Percentiles rank a stretch among this genome's conserved stretches.
Evolutionary conservation across 805 yeast species (phyloP).

Genomic region (Cyberlindnera americana): DNA sequence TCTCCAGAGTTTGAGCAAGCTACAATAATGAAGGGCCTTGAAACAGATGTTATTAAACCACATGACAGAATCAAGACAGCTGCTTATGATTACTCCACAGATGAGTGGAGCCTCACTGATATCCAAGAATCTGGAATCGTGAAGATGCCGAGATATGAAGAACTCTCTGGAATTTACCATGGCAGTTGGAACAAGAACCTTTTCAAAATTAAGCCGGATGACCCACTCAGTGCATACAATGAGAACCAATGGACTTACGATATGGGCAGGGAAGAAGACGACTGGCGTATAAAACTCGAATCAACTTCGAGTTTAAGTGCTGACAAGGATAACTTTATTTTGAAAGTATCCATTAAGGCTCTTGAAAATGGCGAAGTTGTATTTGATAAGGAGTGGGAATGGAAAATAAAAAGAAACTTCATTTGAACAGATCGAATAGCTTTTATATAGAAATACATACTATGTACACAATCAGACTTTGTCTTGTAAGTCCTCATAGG

Average conservation of each 20-base stretch:
- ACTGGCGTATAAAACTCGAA: slow-evolving; percentile 36
- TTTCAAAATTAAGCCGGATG: slow-evolving; percentile 35
- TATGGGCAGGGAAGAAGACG: slow-evolving; percentile 37
- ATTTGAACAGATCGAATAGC: slow-evolving; percentile 3
- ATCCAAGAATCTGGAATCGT: slow-evolving; percentile 34
- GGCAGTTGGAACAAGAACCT: slow-evolving; percentile 39
- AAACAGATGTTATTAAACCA: slow-evolving; percentile 21
- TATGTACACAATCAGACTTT: too few species aligned
- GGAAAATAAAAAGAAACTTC: slow-evolving; percentile 33
- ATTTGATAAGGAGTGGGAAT: slow-evolving; percentile 34
- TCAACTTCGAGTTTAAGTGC: slow-evolving; percentile 31
- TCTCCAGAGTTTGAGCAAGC: slow-evolving; percentile 32
- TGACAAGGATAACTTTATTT: slow-evolving; percentile 32
- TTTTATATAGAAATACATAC: too few species aligned
- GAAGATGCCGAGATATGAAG: slow-evolving; percentile 31
- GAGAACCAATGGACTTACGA: slow-evolving; percentile 38
- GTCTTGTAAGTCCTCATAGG: too few species aligned
- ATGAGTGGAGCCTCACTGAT: slow-evolving; percentile 23
- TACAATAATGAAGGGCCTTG: slow-evolving; percentile 28
- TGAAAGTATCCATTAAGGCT: slow-evolving; percentile 33
- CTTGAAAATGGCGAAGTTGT: slow-evolving; percentile 32
- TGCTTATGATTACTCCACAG: slow-evolving; percentile 19
- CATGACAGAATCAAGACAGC: slow-evolving; percentile 25
- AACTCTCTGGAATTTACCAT: slow-evolving; percentile 35
- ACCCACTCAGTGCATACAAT: slow-evolving; percentile 39